Evolutionary conservation across 2,329 filamentous ascomycete species (phyloP).

Genomic region (Hymenoscyphus albidus): DNA sequence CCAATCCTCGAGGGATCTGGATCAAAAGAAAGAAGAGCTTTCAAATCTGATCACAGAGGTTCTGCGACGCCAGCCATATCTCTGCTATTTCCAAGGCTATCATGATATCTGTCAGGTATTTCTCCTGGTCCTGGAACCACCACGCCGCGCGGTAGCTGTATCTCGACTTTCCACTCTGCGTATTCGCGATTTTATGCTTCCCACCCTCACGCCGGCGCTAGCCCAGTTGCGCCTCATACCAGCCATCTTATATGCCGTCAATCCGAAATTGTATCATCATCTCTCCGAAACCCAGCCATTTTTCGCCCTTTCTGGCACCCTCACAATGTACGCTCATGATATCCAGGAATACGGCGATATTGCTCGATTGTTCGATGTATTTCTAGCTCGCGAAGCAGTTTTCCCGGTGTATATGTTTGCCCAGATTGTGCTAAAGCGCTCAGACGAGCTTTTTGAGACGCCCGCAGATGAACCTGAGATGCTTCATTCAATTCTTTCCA

Average conservation of each 20-base stretch:
- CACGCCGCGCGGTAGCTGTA: conserved; percentile 59
- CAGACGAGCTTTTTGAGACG: conserved; percentile 82
- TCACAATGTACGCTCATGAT: conserved; percentile 96
- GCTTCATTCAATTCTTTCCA: conserved; percentile 82
- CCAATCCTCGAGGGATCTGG: conserved; percentile 64
- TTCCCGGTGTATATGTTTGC: conserved; percentile 91
- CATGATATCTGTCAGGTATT: conserved; percentile 98
- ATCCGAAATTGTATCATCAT: conserved; percentile 69
- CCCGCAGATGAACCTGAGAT: conserved; percentile 83
- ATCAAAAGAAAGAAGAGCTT: conserved; percentile 69
- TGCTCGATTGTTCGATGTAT: conserved; percentile 84
- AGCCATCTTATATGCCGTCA: conserved; percentile 69
- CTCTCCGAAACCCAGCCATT: conserved; percentile 78
- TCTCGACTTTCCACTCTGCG: conserved; percentile 82
- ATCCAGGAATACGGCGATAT: conserved; percentile 88
- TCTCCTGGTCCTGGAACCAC: conserved; percentile 72
- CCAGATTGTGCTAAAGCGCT: conserved; percentile 76
- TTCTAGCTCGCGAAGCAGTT: conserved; percentile 82
- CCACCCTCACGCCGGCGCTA: conserved; percentile 74
- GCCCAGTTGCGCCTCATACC: conserved; percentile 85
- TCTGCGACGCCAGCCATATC: conserved; percentile 73
- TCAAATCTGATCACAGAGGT: conserved; percentile 76
- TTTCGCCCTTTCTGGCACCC: conserved; percentile 86
- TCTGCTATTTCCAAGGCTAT: conserved; percentile 97
- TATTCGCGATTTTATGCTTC: conserved; percentile 97